Base-by-base conservation (phyloP, 768 basidiomycete genomes). In the Tylopilus sp. region DNA sequence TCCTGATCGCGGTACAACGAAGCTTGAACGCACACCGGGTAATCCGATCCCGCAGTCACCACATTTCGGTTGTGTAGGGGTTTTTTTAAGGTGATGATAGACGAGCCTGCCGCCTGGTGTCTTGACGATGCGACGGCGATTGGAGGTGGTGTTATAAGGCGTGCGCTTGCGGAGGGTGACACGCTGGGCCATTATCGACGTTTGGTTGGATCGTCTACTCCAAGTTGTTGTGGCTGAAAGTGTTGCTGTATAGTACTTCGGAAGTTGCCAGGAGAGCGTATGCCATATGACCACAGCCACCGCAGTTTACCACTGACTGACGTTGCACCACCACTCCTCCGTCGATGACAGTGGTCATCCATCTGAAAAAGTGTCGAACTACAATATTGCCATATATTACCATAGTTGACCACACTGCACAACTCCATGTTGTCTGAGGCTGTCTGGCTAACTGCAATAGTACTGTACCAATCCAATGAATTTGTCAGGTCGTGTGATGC, bases 151-250 rank as follows among this genome's bases (percentile, higher is more conserved):
- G 86, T 97, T 98, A 83, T 99, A 97, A 21, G 93, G 85, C 63
- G 87, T 87, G 72, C 97, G 92, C 78, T 97, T 99, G 80, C 97
- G 89, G 79, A 99, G 92, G 67, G 94, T 97, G 68, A 99, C 95
- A 71, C 97, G 93, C 85, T 98, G 96, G 76, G 92, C 93, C 96
- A 98, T 98, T 76, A 45, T 65, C 49, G 55, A 55, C 25, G 52
- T 42, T 26, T 21, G 9, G 37, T 28, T 51, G 48, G 29, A 40
- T 53, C 30, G 36, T 45, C 29, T 21, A n/a, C 34, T 36, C 10
- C 14, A 6, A 1, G 12, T 1, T 16, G 26, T 21, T 61, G 64
- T 65, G 64, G 64, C 64, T 65, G 63, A 46, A 44, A 14, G 19
- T 55, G 43, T 12, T 58, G 45, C 63, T 65, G 34, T 67, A 65